These are phyloP conservation scores for Fusarium pseudonygamai DNA, from an alignment of 2,329 filamentous ascomycete genomes.

Conservation along the genomic window DNA sequence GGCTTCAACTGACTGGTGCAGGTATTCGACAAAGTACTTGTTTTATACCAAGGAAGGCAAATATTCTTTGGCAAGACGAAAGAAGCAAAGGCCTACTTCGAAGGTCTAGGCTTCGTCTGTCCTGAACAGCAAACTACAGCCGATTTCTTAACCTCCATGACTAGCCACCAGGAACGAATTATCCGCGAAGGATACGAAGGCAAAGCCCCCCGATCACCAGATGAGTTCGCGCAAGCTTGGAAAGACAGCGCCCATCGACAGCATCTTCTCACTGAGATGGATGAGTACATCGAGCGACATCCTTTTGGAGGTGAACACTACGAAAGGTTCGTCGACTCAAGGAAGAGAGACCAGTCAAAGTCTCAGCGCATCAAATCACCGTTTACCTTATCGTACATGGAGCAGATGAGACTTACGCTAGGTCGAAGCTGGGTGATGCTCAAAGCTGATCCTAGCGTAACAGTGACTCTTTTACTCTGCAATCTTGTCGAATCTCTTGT, in stretches of 20 bases:
- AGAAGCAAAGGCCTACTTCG: constrained; percentile 43
- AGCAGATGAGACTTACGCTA: constrained; percentile 31
- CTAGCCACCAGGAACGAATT: constrained; percentile 49
- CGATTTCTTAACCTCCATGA: constrained; percentile 72
- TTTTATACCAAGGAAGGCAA: constrained; percentile 74
- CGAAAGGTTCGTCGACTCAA: constrained; percentile 37
- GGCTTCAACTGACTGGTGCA: background rate
- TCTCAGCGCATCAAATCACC: constrained; percentile 34
- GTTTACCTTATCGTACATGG: constrained; percentile 30
- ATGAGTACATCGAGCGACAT: constrained; percentile 42
- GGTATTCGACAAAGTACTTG: constrained; percentile 73
- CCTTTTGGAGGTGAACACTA: constrained; percentile 42
- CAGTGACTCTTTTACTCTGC: constrained; percentile 30
- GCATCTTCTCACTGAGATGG: constrained; percentile 43
- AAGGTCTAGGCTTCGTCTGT: constrained; percentile 65
- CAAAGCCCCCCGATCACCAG: constrained; percentile 47
- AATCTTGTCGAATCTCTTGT: constrained; percentile 37
- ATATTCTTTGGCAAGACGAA: constrained; percentile 56
- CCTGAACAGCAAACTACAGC: constrained; percentile 68
- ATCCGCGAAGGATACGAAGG: constrained; percentile 46
- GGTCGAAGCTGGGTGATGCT: constrained; percentile 37
- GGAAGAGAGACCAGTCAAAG: constrained; percentile 39
- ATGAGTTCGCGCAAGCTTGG: constrained; percentile 51
- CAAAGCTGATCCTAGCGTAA: constrained; percentile 35
- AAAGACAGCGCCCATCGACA: constrained; percentile 39